Percentiles rank a stretch among this genome's conserved stretches.
Evolutionary conservation across 192 early-diverging fungal genomes (phyloP).

Genomic region (Backusella parvicylindrica): DNA sequence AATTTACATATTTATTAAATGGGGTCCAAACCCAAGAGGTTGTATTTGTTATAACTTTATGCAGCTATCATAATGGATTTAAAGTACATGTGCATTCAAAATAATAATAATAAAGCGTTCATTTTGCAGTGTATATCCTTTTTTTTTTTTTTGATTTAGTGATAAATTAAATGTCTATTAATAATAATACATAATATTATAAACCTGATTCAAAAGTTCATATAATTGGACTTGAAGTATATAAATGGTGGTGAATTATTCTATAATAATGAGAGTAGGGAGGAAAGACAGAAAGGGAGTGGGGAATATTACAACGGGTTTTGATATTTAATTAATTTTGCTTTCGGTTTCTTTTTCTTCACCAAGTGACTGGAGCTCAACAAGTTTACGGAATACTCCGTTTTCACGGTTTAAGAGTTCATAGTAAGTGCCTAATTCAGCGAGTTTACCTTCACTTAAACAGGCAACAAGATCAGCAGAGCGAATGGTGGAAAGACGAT

Average conservation of each 20-base stretch:
- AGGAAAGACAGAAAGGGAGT: too few species aligned
- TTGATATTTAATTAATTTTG: not conserved
- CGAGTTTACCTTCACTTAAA: slow-evolving; percentile 41
- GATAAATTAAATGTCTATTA: not conserved
- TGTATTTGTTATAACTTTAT: too few species aligned
- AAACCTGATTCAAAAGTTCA: not conserved
- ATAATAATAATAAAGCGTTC: too few species aligned
- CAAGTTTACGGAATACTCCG: slow-evolving; percentile 34
- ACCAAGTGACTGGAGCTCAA: slow-evolving; percentile 32
- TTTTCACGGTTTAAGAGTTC: slow-evolving; percentile 47
- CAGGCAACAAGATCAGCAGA: slow-evolving; percentile 61
- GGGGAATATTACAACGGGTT: not conserved
- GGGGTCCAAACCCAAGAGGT: too few species aligned
- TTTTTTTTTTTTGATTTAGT: too few species aligned
- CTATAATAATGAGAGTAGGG: not conserved
- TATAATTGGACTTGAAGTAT: not conserved
- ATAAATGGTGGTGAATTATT: not conserved
- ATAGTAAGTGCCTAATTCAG: slow-evolving; percentile 60
- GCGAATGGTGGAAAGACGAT: slow-evolving; percentile 61
- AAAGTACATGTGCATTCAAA: too few species aligned
- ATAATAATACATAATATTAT: not conserved
- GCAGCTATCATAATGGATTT: too few species aligned
- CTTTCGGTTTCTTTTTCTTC: not conserved
- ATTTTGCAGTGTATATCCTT: too few species aligned
- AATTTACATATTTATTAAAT: too few species aligned